Evolutionary conservation across 176 grass and related monocot genomes (phyloP).

Genomic region (Calamus simplicifolius): DNA sequence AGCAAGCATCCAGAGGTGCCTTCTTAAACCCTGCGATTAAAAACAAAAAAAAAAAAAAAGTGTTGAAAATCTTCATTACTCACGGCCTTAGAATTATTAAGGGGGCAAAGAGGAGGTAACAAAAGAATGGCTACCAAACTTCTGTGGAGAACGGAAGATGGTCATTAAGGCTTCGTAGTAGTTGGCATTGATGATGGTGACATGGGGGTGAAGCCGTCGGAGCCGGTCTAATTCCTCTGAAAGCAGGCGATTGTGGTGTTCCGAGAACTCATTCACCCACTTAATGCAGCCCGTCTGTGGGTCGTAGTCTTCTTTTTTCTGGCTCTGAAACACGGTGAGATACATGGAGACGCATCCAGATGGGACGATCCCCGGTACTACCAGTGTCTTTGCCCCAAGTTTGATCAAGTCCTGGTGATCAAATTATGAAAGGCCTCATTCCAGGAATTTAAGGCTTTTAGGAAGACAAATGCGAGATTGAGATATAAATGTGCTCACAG

Average conservation of each 20-base stretch:
- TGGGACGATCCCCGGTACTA: conserved; percentile 75
- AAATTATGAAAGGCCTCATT: not conserved
- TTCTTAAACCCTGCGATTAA: too few species aligned
- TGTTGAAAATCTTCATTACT: too few species aligned
- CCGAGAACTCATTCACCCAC: conserved; percentile 53
- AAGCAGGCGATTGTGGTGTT: conserved; percentile 55
- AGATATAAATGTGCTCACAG: conserved; percentile 17
- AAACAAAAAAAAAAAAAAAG: too few species aligned
- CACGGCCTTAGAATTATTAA: too few species aligned
- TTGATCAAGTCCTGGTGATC: conserved; percentile 51
- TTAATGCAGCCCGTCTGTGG: conserved; percentile 41
- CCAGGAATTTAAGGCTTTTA: too few species aligned
- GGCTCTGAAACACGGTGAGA: conserved; percentile 32
- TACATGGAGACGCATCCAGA: conserved; percentile 59
- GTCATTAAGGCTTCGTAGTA: conserved; percentile 53
- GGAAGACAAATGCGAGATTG: not conserved
- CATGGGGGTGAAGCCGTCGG: conserved; percentile 32
- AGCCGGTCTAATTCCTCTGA: conserved; percentile 23
- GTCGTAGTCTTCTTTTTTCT: conserved; percentile 29
- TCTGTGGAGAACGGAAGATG: conserved; percentile 31
- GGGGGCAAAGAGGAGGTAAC: not conserved
- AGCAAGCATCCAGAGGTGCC: conserved; percentile 20
- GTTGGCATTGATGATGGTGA: conserved; percentile 70
- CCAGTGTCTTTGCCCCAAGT: conserved; percentile 50
- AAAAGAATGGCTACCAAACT: conserved; percentile 32